These are phyloP conservation scores for Xylariales sp. DNA, from an alignment of 2,329 filamentous ascomycete species.

Conservation along the genomic window DNA sequence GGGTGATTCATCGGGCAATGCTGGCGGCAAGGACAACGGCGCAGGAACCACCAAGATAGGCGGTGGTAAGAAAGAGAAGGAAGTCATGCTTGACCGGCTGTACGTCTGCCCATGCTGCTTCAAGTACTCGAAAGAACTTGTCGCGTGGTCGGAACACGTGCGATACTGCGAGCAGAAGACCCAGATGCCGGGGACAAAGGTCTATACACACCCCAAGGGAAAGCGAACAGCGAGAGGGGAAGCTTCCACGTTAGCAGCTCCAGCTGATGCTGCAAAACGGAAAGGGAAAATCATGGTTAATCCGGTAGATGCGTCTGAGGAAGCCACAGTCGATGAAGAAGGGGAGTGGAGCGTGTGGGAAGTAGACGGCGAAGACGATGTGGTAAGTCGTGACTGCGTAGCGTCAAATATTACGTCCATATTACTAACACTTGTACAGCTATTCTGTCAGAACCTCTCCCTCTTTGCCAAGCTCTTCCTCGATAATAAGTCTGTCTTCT, in stretches of 20 bases:
- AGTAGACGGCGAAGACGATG: slow-evolving; percentile 83
- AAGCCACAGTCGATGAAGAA: slow-evolving; percentile 48
- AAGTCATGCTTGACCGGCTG: slow-evolving; percentile 57
- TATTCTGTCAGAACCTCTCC: slow-evolving; percentile 93
- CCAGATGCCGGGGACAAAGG: slow-evolving; percentile 59
- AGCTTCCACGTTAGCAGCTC: slow-evolving; percentile 23
- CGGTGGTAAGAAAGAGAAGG: slow-evolving; percentile 27
- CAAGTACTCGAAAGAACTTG: slow-evolving; percentile 71
- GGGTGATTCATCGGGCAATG: slow-evolving; percentile 38
- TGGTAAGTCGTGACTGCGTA: slow-evolving; percentile 40
- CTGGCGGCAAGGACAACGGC: slow-evolving; percentile 16
- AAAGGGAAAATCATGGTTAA: slow-evolving; percentile 24
- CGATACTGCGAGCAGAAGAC: slow-evolving; percentile 49
- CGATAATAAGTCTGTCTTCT: slow-evolving; percentile 97
- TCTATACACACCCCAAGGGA: slow-evolving; percentile 62
- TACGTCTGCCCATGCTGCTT: slow-evolving; percentile 94
- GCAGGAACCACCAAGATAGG: slow-evolving; percentile 23
- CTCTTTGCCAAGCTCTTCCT: slow-evolving; percentile 97
- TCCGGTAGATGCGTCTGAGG: slow-evolving; percentile 29
- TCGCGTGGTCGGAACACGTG: slow-evolving; percentile 55
- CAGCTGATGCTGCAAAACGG: slow-evolving; percentile 31
- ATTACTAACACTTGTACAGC: slow-evolving; percentile 33
- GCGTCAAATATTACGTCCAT: neutral
- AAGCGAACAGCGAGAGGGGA: slow-evolving; percentile 34
- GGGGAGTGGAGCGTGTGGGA: slow-evolving; percentile 86